Evolutionary conservation across 1,284 basidiomycete species (phyloP).

Genomic region (Psilocybe mexicana): DNA sequence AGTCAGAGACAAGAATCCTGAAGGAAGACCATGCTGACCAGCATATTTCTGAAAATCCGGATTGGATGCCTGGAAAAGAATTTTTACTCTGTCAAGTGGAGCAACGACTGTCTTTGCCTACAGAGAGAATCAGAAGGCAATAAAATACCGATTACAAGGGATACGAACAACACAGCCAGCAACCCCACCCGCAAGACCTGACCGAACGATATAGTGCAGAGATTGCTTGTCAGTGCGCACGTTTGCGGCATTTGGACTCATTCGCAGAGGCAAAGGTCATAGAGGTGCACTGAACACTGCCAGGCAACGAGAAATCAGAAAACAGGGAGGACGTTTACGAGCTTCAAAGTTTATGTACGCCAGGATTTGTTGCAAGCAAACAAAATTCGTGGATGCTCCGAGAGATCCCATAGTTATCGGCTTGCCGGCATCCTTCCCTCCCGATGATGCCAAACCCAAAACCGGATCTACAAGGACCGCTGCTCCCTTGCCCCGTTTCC

Average conservation of each 20-base stretch:
- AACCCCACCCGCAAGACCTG: slow-evolving; percentile 88
- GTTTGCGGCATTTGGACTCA: slow-evolving; percentile 64
- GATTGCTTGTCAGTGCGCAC: slow-evolving; percentile 59
- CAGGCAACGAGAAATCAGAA: neutral
- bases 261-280: slow-evolving; percentile 40
- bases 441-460: neutral
- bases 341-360: slow-evolving; percentile 2
- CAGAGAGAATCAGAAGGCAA: slow-evolving; percentile 11
- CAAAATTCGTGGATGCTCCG: slow-evolving; percentile 18
- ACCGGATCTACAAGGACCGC: neutral
- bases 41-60: slow-evolving; percentile 94
- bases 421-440: slow-evolving; percentile 11
- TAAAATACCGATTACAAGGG: slow-evolving; percentile 6
- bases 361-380: slow-evolving; percentile 9
- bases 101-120: slow-evolving; percentile 97
- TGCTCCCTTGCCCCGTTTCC: neutral
- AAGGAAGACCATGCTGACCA: slow-evolving; percentile 47
- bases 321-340: slow-evolving; percentile 1
- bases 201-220: slow-evolving; percentile 76
- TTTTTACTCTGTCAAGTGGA: slow-evolving; percentile 97
- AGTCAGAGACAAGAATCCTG: neutral
- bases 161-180: slow-evolving; percentile 89
- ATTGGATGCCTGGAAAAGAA: slow-evolving; percentile 97
- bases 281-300: slow-evolving; percentile 17
- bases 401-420: slow-evolving; percentile 7